Percentiles rank a stretch among this genome's conserved stretches.
Conservation (phyloP, 257 asterid genomes). For the Solanum neorickii region DNA sequence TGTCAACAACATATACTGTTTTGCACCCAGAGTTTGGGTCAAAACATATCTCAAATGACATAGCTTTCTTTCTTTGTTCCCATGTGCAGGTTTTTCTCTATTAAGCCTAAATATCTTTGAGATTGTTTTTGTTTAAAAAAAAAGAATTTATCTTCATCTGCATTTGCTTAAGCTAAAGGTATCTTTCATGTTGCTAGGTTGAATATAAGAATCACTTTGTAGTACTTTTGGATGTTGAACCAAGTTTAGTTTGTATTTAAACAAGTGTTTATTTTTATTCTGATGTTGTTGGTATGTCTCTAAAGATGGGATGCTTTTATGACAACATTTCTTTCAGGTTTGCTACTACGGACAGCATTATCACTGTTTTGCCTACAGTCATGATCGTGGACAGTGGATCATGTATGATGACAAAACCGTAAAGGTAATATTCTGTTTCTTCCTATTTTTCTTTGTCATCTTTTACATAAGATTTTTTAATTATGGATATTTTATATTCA, state of each 20-base stretch:
- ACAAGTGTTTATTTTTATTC: neutral
- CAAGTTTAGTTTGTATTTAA: neutral
- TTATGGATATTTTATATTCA: slow-evolving; percentile 5
- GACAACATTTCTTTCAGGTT: slow-evolving; percentile 14
- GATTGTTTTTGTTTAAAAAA: neutral
- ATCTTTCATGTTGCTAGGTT: neutral
- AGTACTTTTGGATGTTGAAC: neutral
- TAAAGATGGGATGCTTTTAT: neutral
- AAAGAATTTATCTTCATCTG: neutral
- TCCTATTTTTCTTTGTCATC: neutral
- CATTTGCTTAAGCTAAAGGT: neutral
- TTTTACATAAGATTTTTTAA: neutral
- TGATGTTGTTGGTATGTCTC: neutral
- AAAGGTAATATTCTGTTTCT: slow-evolving; percentile 40
- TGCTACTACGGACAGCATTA: slow-evolving; percentile 91
- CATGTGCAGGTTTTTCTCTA: neutral
- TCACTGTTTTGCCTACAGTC: slow-evolving; percentile 86
- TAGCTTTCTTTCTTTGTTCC: neutral
- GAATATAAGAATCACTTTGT: neutral
- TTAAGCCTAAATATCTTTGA: neutral
- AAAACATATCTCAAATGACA: neutral
- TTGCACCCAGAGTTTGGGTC: neutral
- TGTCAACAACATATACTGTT: neutral
- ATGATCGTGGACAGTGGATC: slow-evolving; percentile 66
- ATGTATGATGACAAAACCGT: slow-evolving; percentile 95